Evolutionary conservation across 1,284 basidiomycete genomes (phyloP), one percentile per base, ranked within the genome.

Genomic region (Naganishia liquefaciens): DNA sequence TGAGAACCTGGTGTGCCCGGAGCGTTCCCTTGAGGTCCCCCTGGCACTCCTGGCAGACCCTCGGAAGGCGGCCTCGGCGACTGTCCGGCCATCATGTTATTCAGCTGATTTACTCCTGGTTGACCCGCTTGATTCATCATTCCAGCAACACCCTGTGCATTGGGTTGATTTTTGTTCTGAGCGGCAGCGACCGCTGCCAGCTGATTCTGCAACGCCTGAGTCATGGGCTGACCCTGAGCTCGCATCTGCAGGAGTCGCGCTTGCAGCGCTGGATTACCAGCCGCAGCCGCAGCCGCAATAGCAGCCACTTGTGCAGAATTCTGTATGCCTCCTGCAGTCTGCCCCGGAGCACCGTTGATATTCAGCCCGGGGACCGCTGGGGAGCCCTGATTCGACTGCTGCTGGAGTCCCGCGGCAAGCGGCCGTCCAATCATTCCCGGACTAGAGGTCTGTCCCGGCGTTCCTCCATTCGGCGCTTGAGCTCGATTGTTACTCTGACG

Each of bases 181-280:
- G 37, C 57, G 3, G 57, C 46, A 25, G 23, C 54, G 21, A n/a
- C 54, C 4, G 54, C 54, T 10, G 43, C 54, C 30, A 60, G 23
- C 46, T 60, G 57, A 40, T 40, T 49, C 10, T 60, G 57, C 11
- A 60, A 39, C 40, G 46, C 57, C 37, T 49, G 57, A 1, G 57
- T 46, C 19, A 60, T 60, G 13, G 46, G 46, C n/a, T 60, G 57
- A 40, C 57, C 57, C 28, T 60, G 57, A 28, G 57, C 57, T 23
- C 57, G 57, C 57, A 60, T 60, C 23, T 49, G 46, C n/a, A 60
- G 4, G 17, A 60, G 44, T 25, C 57, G 21, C 5, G 57, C 57
- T 50, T 60, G 57, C 15, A 60, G 11, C 25, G 57, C 57, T 13
- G 57, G 33, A 40, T 60, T 60, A 25, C 28, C 49, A 9, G 46